Percentiles rank a stretch among this genome's conserved stretches.
These are phyloP conservation scores for Suhomyces ambrosiae DNA, from an alignment of 1,139 yeast species.

Conservation along the genomic window DNA sequence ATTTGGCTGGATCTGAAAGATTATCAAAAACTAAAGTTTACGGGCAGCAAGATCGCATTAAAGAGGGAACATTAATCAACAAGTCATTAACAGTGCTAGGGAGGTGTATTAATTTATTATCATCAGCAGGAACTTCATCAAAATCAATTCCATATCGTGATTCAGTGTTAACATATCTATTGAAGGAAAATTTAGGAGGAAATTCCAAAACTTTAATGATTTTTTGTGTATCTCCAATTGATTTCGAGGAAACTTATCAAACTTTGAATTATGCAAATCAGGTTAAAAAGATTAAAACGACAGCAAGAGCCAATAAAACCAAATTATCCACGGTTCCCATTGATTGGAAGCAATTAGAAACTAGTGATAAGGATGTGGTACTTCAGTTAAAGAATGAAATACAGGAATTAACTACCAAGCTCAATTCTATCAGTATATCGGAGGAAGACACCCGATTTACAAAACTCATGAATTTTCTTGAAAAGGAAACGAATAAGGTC, in stretches of 20 bases:
- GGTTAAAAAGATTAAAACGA: slow-evolving; percentile 68
- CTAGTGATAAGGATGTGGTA: slow-evolving; percentile 32
- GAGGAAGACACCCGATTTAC: slow-evolving; percentile 20
- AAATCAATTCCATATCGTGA: slow-evolving; percentile 66
- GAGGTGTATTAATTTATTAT: slow-evolving; percentile 65
- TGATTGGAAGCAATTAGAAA: slow-evolving; percentile 35
- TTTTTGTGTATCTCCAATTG: slow-evolving; percentile 75
- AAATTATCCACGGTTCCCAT: slow-evolving; percentile 32
- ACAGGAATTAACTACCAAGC: slow-evolving; percentile 29
- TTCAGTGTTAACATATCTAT: slow-evolving; percentile 68
- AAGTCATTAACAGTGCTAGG: slow-evolving; percentile 77
- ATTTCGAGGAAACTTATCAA: slow-evolving; percentile 71
- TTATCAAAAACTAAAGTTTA: slow-evolving; percentile 63
- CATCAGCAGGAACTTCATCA: slow-evolving; percentile 23
- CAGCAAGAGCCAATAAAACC: slow-evolving; percentile 52
- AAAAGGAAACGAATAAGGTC: slow-evolving; percentile 30
- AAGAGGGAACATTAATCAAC: slow-evolving; percentile 77
- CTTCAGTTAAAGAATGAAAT: slow-evolving; percentile 37
- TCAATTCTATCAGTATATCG: slow-evolving; percentile 15
- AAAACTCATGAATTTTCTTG: slow-evolving; percentile 35
- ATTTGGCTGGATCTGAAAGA: slow-evolving; percentile 82
- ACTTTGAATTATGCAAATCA: slow-evolving; percentile 76
- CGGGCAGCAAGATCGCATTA: slow-evolving; percentile 58
- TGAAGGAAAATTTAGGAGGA: slow-evolving; percentile 73
- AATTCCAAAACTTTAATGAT: slow-evolving; percentile 76